phyloP scores from a whole-genome alignment of 2,329 filamentous ascomycete genomes.

The Pyrenochaeta sp. region DNA sequence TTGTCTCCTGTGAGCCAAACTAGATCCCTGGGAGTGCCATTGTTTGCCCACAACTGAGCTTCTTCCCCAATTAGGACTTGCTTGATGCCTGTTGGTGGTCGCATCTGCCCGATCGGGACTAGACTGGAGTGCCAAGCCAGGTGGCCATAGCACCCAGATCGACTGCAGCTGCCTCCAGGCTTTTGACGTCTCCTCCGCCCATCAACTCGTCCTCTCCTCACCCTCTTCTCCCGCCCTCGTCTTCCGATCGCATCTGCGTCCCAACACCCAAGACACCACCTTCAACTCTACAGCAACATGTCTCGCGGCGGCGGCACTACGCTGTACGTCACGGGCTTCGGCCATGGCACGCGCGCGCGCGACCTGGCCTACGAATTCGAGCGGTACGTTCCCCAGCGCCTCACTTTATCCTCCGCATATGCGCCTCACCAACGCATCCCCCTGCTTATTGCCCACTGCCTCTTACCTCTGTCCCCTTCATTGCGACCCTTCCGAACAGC shows the following conservation, averaged over 20 bases:
- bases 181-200: no score
- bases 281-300: conserved; percentile 61
- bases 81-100: conserved; percentile 5
- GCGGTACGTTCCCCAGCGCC: conserved; percentile 83
- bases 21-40: no score
- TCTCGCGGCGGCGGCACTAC: conserved; percentile 91
- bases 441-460: conserved; percentile 9
- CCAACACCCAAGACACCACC: conserved; percentile 11
- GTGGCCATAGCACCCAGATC: conserved; percentile 13
- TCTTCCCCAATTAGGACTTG: background rate
- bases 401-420: no score
- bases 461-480: conserved; percentile 39
- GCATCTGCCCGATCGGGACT: conserved; percentile 1
- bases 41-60: no score
- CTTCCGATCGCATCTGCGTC: conserved; percentile 18
- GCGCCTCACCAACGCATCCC: conserved; percentile 60
- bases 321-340: conserved; percentile 98
- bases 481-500: conserved; percentile 18
- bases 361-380: conserved; percentile 99
- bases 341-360: conserved; percentile 96
- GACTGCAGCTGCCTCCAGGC: conserved; percentile 12
- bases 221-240: no score
- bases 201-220: no score
- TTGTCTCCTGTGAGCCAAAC: no score
- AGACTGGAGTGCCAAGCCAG: conserved; percentile 9